Percentiles rank a stretch among this genome's conserved stretches.
phyloP scores from a whole-genome alignment of 352 stramenopile species.

The Phytophthora rubi region DNA sequence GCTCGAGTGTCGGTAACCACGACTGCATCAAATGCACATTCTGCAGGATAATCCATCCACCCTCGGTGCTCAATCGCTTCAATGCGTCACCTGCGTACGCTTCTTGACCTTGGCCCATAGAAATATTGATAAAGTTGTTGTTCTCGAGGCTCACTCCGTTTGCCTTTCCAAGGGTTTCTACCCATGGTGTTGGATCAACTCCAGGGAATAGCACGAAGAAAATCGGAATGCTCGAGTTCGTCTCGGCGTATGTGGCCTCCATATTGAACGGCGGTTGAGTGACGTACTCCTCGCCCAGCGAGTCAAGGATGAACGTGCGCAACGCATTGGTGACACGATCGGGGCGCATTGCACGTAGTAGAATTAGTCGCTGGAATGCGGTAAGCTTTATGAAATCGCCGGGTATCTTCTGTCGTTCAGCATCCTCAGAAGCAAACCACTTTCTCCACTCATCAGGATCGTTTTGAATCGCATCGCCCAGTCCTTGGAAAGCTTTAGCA shows the following conservation, averaged over 20 bases:
- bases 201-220: slow-evolving; percentile 97
- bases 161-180: slow-evolving; percentile 90
- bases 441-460: slow-evolving; percentile 96
- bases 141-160: slow-evolving; percentile 93
- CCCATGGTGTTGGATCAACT: slow-evolving; percentile 95
- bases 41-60: slow-evolving; percentile 96
- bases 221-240: slow-evolving; percentile 91
- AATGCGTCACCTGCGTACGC: slow-evolving; percentile 92
- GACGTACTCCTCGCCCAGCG: slow-evolving; percentile 91
- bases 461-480: slow-evolving; percentile 96
- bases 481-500: slow-evolving; percentile 88
- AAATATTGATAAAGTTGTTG: slow-evolving; percentile 97
- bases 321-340: slow-evolving; percentile 95
- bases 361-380: slow-evolving; percentile 85
- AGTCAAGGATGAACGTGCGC: slow-evolving; percentile 91
- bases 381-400: slow-evolving; percentile 91
- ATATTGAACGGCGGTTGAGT: slow-evolving; percentile 93
- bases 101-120: slow-evolving; percentile 94
- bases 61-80: slow-evolving; percentile 90
- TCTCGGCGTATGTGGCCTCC: slow-evolving; percentile 92
- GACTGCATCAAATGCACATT: slow-evolving; percentile 97
- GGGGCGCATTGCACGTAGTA: slow-evolving; percentile 93
- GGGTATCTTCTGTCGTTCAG: slow-evolving; percentile 94
- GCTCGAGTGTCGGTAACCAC: slow-evolving; percentile 94
- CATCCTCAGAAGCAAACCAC: slow-evolving; percentile 97